These are phyloP conservation scores for Vitis amurensis DNA, from an alignment of 164 flowering plant species.

Conservation along the genomic window DNA sequence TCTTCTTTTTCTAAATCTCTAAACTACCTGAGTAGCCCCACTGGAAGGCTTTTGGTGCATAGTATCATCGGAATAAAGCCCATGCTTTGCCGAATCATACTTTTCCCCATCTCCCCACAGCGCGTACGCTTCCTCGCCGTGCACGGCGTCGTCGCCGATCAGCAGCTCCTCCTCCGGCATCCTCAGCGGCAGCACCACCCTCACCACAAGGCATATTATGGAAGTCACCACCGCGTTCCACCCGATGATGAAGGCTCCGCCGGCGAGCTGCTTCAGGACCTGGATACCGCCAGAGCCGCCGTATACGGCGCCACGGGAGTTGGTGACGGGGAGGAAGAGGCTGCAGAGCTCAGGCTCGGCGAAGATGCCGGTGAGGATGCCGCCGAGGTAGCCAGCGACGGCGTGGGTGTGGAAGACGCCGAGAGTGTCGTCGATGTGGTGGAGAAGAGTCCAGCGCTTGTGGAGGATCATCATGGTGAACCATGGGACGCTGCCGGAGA, in stretches of 20 bases:
- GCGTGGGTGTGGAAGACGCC: slow-evolving; percentile 23
- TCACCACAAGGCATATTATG: slow-evolving; percentile 11
- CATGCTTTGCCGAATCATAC: slow-evolving; percentile 8
- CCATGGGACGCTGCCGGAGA: slow-evolving; percentile 13
- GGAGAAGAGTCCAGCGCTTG: slow-evolving; percentile 5
- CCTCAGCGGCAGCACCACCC: slow-evolving; percentile 10
- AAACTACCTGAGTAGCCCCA: slow-evolving; percentile 10
- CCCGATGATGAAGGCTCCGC: slow-evolving; percentile 14
- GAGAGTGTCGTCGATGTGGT: slow-evolving; percentile 15
- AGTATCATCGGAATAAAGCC: slow-evolving; percentile 3
- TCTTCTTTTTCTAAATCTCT: background rate
- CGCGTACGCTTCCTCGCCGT: slow-evolving; percentile 20
- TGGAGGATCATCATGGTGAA: slow-evolving; percentile 17
- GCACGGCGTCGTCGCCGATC: slow-evolving; percentile 17
- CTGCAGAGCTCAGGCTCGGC: slow-evolving; percentile 11
- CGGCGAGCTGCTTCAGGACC: slow-evolving; percentile 9
- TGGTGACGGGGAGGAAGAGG: slow-evolving; percentile 11
- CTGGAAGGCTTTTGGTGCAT: background rate
- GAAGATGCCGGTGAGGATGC: slow-evolving; percentile 16
- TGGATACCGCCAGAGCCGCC: slow-evolving; percentile 16
- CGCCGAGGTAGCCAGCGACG: slow-evolving; percentile 15
- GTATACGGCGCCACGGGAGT: slow-evolving; percentile 13
- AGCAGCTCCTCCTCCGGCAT: slow-evolving; percentile 19
- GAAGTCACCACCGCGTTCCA: slow-evolving; percentile 18
- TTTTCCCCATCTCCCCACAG: slow-evolving; percentile 20